phyloP scores from a whole-genome alignment of 208 protist species.

The Lotmaria passim region DNA sequence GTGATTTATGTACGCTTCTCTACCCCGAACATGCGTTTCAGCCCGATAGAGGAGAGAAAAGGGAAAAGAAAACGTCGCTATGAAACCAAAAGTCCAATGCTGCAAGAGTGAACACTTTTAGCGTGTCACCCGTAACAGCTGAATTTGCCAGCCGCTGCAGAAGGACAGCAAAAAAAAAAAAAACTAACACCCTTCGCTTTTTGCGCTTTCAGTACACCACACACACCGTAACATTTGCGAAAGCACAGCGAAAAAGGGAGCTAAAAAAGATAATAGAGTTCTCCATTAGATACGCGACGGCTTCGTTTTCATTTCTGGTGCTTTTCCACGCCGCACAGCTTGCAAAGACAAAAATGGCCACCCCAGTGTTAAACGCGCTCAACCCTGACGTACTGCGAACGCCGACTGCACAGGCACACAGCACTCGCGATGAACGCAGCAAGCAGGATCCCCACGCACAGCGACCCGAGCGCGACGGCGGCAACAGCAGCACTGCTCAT shows the following conservation, averaged over 20 bases:
- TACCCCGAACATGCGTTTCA: too few relatives aligned
- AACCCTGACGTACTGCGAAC: neutral
- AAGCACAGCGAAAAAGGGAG: neutral
- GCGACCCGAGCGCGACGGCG: conserved; percentile 14
- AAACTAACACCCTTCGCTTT: neutral
- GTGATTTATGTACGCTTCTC: too few relatives aligned
- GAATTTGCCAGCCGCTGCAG: neutral
- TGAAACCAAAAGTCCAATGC: neutral
- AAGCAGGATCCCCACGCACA: conserved; percentile 9
- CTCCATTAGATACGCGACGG: too few relatives aligned
- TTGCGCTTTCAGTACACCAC: neutral
- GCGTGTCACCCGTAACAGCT: neutral
- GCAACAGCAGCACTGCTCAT: conserved; percentile 10
- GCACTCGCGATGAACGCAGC: conserved; percentile 17
- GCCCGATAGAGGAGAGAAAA: too few relatives aligned
- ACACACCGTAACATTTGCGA: neutral
- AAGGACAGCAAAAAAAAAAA: conserved; percentile 14
- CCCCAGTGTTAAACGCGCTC: neutral
- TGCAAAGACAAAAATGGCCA: neutral
- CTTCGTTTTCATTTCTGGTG: too few relatives aligned
- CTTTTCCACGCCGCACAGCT: too few relatives aligned
- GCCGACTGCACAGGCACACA: conserved; percentile 8
- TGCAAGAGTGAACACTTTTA: neutral
- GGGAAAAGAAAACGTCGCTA: neutral
- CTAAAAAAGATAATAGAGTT: neutral